phyloP scores from a whole-genome alignment of 2,329 filamentous ascomycete genomes.

The Periglandula ipomoeae region DNA sequence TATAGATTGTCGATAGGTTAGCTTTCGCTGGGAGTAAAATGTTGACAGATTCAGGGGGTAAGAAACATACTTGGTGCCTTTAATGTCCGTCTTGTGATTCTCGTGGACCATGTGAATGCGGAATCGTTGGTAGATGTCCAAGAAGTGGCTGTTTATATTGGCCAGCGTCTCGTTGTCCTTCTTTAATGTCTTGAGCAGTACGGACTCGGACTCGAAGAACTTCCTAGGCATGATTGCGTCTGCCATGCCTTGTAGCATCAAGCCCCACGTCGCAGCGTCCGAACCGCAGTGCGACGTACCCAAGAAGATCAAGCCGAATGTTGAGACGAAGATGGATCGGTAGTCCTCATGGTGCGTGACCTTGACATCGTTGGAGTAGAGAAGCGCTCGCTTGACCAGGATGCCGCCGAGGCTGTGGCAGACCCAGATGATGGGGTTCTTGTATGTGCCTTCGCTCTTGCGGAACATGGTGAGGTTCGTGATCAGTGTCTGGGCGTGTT shows the following conservation, averaged over 20 bases:
- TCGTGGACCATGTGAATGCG: conserved; percentile 71
- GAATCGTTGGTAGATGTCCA: conserved; percentile 61
- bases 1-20: conserved; percentile 11
- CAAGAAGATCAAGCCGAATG: conserved; percentile 67
- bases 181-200: conserved; percentile 62
- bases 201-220: conserved; percentile 57
- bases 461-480: conserved; percentile 54
- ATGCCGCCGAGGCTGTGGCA: conserved; percentile 67
- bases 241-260: conserved; percentile 58
- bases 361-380: conserved; percentile 55
- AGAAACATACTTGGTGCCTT: conserved; percentile 42
- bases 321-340: conserved; percentile 63
- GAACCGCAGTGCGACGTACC: conserved; percentile 68
- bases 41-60: neutral
- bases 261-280: conserved; percentile 58
- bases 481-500: conserved; percentile 63
- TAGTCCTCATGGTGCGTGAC: conserved; percentile 52
- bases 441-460: conserved; percentile 43
- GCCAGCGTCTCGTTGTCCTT: conserved; percentile 65
- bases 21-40: neutral
- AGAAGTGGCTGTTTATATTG: conserved; percentile 65
- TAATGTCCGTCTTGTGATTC: conserved; percentile 60
- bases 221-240: conserved; percentile 55
- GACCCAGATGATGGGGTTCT: conserved; percentile 66
- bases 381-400: conserved; percentile 59